Base-by-base conservation (phyloP, 2,329 filamentous ascomycete species). In the Leptodontidium sp. region DNA sequence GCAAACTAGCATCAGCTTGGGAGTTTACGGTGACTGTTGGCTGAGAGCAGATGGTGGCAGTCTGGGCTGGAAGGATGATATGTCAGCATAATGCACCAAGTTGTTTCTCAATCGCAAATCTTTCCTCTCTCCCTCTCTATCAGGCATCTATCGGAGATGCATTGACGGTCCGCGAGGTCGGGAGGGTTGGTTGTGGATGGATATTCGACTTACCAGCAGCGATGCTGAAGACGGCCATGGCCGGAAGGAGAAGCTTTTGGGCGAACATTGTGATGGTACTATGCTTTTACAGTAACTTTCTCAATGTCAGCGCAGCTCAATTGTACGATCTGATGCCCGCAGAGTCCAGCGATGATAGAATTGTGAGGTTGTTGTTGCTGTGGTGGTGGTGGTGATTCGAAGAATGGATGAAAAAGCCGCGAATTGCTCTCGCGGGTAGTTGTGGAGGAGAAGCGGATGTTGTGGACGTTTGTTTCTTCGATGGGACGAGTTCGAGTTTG, bases 1-100 rank as follows among this genome's bases (percentile, higher is more conserved):
- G 68, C 12, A 65, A 68, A 40, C 73, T 71, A 38, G 75, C 77
- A 74, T 79, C 77, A 24, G 75, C 76, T 63, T 70, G 67, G 47
- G 72, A 74, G 71, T 72, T 73, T 71, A 79, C 72, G 59, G 77
- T 79, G n/a, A 73, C 73, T 4, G 74, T 77, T 15, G 75, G 38
- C 61, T 74, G 70, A n/a, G 75, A 73, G 70, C 76, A 77, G 69
- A 73, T 53, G 12, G 75, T 64, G 21, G 61, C 35, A 50, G 50
- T 68, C 53, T 72, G 69, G 64, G 72, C 69, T 74, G 45, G 43
- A 69, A 61, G 32, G 40, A 52, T 1, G 29, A 49, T 15, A 64
- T 17, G 64, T 72, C 61, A 72, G 68, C 64, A 52, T 15, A 11
- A 14, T 21, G 15, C 9, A 29, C 32, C 21, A 9, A 24, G 14